Evolutionary conservation across 495 filamentous ascomycete genomes (phyloP), one percentile per base, ranked within the genome.

Genomic region (Talaromyces thailandensis): DNA sequence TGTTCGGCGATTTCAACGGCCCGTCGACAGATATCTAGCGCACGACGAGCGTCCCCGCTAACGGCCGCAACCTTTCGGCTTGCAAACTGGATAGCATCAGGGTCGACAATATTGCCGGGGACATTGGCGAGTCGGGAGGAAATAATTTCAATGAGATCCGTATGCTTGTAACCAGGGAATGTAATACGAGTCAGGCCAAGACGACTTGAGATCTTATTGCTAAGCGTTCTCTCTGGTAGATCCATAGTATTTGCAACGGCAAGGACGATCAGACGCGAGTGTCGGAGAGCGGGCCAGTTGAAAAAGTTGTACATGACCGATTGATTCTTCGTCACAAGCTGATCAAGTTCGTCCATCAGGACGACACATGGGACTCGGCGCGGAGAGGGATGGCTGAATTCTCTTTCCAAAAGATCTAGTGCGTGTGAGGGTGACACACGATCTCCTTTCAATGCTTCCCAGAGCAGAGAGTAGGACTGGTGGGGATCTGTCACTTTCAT

Each of bases 281-380:
- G 91, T 35, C 89, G 85, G 21, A 96, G 82, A 21, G 87, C 86
- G n/a, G 95, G 95, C 95, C 95, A 99, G 69, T 99, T 99, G 84
- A 99, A 99, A 74, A 99, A 99, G 70, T 99, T 99, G 77, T 99
- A 99, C 95, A 99, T 99, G 70, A 99, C 95, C 26, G 90, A 91
- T 67, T 99, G 95, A 69, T 94, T 96, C 63, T 91, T 93, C 23
- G 95, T 99, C 2, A 97, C 95, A 4, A 99, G 83, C 70, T 99
- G 95, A 74, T 99, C 95, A 45, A 99, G 83, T 76, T 99, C 95
- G 69, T 99, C 95, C 95, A 99, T 99, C 45, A 99, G 76, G 7
- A 99, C 95, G 26, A 99, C 95, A 68, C 95, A 98, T 0, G 95
- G 95, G 11, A 96, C 90, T 55, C 93, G 82, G 51, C 95, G 85